Evolutionary conservation across 176 grass and related monocot genomes (phyloP), one percentile per base, ranked within the genome.

Genomic region (Juncus effusus): DNA sequence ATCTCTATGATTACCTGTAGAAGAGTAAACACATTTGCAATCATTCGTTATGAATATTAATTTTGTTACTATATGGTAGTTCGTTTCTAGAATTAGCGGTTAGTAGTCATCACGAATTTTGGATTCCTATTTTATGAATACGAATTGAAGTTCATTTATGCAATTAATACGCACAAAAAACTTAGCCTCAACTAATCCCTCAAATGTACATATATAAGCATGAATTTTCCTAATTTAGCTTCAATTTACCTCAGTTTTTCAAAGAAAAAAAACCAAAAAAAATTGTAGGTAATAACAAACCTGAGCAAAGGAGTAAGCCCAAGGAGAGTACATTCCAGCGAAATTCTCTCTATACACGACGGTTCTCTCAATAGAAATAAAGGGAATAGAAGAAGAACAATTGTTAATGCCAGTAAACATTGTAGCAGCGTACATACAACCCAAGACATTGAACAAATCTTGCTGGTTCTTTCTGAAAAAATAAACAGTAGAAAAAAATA

Each of bases 271-370:
- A 38, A 19, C 10, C 10, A 3, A 37, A 7, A 14, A 64, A 11
- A 64, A 6, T 7, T 64, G 60, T 19, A 56, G 3, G 13, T 12
- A 16, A 11, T 57, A 47, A 3, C 62, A 35, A 15, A 91, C 85
- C 82, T 85, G 85, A 11, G 85, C 85, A 38, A 94, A 80, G 4
- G 85, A 85, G 54, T 94, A 94, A 19, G 79, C 85, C 90, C 89
- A 94, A 38, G 76, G 72, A 40, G 89, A 88, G 73, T 93, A 93
- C 89, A 88, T 93, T 70, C 84, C 85, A 2, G 89, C 81, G 80
- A 88, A 94, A 8, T 78, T 83, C 15, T 95, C 90, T 55, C 85
- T 85, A 5, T 81, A 95, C 36, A 95, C 16, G 6, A 95, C 85
- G 11, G 69, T 60, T 1, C 80, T 36, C 60, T 83, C 80, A 14